A percentile compares a stretch with the other conserved stretches of the same genome.
Conservation (phyloP, 768 basidiomycete genomes). For the Hericium alpestre region DNA sequence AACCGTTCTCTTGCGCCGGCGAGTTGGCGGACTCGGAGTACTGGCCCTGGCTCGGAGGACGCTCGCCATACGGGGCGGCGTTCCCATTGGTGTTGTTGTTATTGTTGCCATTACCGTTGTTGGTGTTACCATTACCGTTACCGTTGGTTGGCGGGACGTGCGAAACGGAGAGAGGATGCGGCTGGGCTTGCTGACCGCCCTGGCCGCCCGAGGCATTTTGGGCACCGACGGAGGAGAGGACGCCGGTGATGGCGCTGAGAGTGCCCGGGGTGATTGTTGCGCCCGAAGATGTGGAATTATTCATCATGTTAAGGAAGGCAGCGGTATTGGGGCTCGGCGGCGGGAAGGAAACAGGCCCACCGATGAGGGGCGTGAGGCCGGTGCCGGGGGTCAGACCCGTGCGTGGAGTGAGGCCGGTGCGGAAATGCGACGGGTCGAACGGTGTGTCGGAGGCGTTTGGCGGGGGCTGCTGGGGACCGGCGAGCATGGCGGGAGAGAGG, state of each 20-base stretch:
- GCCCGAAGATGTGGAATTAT: slow-evolving; percentile 27
- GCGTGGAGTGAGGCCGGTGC: slow-evolving; percentile 80
- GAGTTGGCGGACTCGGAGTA: background rate
- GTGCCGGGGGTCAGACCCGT: slow-evolving; percentile 83
- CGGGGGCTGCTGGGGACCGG: slow-evolving; percentile 58
- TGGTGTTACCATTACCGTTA: background rate
- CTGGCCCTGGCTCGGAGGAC: slow-evolving; percentile 3
- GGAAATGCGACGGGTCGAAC: slow-evolving; percentile 66
- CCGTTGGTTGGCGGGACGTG: slow-evolving; percentile 17
- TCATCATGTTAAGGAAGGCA: slow-evolving; percentile 88
- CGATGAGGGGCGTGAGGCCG: slow-evolving; percentile 73
- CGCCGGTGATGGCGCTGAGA: slow-evolving; percentile 72
- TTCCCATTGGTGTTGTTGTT: slow-evolving; percentile 10
- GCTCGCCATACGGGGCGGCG: slow-evolving; percentile 4
- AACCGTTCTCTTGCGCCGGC: slow-evolving; percentile 4
- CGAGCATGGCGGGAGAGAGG: slow-evolving; percentile 92
- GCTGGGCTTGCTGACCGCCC: slow-evolving; percentile 39
- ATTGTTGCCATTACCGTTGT: background rate
- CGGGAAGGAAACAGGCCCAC: slow-evolving; percentile 67
- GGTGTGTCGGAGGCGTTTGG: slow-evolving; percentile 25
- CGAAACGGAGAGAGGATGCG: slow-evolving; percentile 27
- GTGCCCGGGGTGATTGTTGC: slow-evolving; percentile 54
- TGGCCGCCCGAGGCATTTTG: slow-evolving; percentile 51
- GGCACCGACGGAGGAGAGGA: slow-evolving; percentile 48
- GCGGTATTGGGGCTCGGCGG: slow-evolving; percentile 82